Conservation (phyloP, 768 basidiomycete genomes). For the Amanita inopinata region DNA sequence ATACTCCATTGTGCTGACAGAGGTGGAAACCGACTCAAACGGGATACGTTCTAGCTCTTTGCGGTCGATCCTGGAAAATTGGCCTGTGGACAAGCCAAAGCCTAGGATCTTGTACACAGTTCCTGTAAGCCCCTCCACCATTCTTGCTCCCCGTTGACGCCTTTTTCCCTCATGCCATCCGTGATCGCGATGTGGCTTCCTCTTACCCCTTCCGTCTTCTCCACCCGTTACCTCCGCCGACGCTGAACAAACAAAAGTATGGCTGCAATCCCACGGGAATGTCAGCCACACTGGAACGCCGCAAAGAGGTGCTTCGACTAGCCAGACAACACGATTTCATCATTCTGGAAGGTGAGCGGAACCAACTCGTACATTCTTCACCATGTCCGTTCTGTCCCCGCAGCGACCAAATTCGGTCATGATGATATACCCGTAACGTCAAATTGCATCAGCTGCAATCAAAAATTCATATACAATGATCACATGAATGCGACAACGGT, state of each 20-base stretch:
- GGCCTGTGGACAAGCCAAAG: slow-evolving; percentile 61
- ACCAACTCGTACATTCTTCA: not conserved
- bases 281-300: slow-evolving; percentile 61
- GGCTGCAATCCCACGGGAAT: slow-evolving; percentile 85
- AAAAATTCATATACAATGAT: no score
- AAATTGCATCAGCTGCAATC: no score
- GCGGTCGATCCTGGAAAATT: slow-evolving; percentile 56
- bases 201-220: slow-evolving; percentile 6
- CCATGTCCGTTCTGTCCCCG: not conserved
- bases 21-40: slow-evolving; percentile 66
- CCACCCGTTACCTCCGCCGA: not conserved
- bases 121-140: slow-evolving; percentile 34
- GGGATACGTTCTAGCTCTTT: slow-evolving; percentile 58
- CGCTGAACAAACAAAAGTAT: slow-evolving; percentile 36
- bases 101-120: slow-evolving; percentile 81
- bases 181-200: not conserved
- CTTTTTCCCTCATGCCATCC: not conserved
- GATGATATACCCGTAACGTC: no score
- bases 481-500: not conserved
- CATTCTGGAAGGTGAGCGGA: slow-evolving; percentile 69
- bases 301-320: slow-evolving; percentile 61
- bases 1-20: slow-evolving; percentile 25
- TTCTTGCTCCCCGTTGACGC: not conserved
- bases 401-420: no score
- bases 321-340: slow-evolving; percentile 67